These are phyloP conservation scores for Blumeria graminis DNA, from an alignment of 2,329 filamentous ascomycete species.

Conservation along the genomic window DNA sequence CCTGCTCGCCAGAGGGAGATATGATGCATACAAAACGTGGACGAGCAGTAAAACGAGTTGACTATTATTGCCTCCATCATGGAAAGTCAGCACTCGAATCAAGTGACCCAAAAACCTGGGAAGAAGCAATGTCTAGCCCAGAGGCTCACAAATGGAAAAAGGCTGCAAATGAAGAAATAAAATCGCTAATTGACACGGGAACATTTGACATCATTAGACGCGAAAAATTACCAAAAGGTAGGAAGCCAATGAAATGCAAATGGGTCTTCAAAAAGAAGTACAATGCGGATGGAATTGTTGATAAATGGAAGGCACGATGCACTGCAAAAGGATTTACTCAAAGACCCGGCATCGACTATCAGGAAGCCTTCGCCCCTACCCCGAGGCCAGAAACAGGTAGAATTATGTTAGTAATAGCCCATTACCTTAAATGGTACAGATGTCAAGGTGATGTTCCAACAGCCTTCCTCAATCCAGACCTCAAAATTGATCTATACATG, in stretches of 20 bases:
- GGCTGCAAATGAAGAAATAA: background rate
- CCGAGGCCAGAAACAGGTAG: background rate
- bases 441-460: background rate
- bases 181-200: background rate
- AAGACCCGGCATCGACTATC: background rate
- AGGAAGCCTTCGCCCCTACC: background rate
- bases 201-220: background rate
- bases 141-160: background rate
- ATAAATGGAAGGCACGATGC: background rate
- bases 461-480: background rate
- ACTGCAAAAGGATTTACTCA: background rate
- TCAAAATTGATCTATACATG: background rate
- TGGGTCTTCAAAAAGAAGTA: background rate
- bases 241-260: background rate
- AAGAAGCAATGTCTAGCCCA: background rate
- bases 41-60: background rate
- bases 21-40: background rate
- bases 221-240: background rate
- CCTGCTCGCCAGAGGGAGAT: background rate
- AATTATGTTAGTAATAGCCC: background rate
- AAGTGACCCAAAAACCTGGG: background rate
- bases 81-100: background rate
- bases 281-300: background rate
- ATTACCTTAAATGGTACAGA: background rate
- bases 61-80: background rate